A percentile compares a stretch with the other conserved stretches of the same genome.
phyloP scores from a whole-genome alignment of 257 asterid genomes.

The Perilla frutescens region DNA sequence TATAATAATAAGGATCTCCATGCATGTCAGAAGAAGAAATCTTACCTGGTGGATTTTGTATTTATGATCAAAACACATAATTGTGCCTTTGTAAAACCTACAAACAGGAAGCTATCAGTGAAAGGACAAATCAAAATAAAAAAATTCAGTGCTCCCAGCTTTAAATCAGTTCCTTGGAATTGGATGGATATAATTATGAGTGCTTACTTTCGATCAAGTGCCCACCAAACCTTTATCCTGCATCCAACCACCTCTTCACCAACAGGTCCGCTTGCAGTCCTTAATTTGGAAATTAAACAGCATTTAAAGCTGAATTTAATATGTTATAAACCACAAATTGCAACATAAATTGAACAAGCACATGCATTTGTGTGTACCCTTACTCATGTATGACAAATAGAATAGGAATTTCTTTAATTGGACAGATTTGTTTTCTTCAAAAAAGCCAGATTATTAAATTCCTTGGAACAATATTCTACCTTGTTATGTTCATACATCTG shows the following conservation, averaged over 20 bases:
- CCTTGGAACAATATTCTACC: not conserved
- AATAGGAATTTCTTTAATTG: not conserved
- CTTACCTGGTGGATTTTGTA: constrained; percentile 42
- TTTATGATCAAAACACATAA: constrained; percentile 30
- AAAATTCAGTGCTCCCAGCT: not conserved
- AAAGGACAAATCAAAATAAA: constrained; percentile 10
- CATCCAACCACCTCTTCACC: constrained; percentile 40
- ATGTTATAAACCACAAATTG: not conserved
- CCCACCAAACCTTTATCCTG: constrained; percentile 52
- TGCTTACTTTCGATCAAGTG: constrained; percentile 44
- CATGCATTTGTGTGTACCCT: not conserved
- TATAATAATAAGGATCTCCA: constrained; percentile 5
- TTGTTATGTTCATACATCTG: not conserved
- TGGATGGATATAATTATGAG: constrained; percentile 5
- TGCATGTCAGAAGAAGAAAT: not conserved
- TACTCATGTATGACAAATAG: not conserved
- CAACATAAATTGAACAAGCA: not conserved
- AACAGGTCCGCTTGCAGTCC: constrained; percentile 18
- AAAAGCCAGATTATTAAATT: not conserved
- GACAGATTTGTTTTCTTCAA: not conserved
- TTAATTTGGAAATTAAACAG: constrained; percentile 23
- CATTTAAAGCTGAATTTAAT: not conserved
- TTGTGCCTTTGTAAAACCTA: constrained; percentile 48
- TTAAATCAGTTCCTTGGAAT: constrained; percentile 1
- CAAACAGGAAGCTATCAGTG: not conserved